Base-by-base conservation (phyloP, 1,284 basidiomycete species). In the Bondarzewia mesenterica region DNA sequence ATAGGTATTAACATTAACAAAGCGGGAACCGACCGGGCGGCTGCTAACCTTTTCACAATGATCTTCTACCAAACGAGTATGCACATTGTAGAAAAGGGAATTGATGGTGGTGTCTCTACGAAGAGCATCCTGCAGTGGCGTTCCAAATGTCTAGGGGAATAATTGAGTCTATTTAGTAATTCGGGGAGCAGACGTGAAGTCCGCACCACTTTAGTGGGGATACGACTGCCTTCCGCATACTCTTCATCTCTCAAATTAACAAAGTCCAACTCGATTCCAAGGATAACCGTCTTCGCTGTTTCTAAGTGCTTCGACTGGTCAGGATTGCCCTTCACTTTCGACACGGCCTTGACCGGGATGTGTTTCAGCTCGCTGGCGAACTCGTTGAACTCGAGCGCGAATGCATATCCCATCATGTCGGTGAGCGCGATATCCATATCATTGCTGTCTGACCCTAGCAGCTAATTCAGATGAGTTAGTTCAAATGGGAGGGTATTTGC, bases 271-370 rank as follows among this genome's bases (percentile, higher is more conserved):
- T 93, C 90, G 42, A 91, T 70, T 2, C 81, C 93, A 44, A 93
- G 73, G 22, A 99, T 72, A 26, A 78, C 81, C 26, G 93, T 88
- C n/a, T 87, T 88, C 0, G 93, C 95, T 0, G 96, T 98, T 68
- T 99, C 95, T 29, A 99, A 76, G 67, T 98, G 96, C 65, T 99
- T 99, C 48, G 91, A 95, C 69, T 99, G 96, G 42, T 95, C 92
- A 0, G 96, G 95, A 60, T 99, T 98, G 52, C 87, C 86, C 47
- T 89, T 91, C 50, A 99, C 93, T 60, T 85, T 91, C 20, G 86
- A 70, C 37, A 88, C 74, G 20, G 75, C 75, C 46, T 82, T 80
- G 2, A 80, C 78, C 22, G 75, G 56, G 12, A 89, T 63, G 39
- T 76, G 71, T 32, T 82, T 76, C 21, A 59, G 65, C 7, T 71